Base-by-base conservation (phyloP, 228 moss, liverwort and hornwort genomes). In the Sphagnum magellanicum region DNA sequence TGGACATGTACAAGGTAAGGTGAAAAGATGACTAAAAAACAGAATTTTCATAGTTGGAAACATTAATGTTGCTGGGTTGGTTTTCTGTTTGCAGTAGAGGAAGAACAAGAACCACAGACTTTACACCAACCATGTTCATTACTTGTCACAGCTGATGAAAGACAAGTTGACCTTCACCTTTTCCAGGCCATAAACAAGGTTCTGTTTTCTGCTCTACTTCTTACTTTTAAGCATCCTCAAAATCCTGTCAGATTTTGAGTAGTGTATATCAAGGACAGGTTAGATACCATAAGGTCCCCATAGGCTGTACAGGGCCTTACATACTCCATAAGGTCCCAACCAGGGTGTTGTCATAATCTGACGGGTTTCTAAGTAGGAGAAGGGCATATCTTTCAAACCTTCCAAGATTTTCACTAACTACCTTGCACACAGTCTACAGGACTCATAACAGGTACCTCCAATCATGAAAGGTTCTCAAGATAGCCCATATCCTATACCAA, bases 151-250 rank as follows among this genome's bases (percentile, higher is more conserved):
- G 75, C 75, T 59, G 77, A 82, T 65, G 73, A 65, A 32, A 78
- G 63, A 68, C 79, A 78, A 76, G 79, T 86, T 61, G 86, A 86
- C 47, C 67, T 73, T 13, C 61, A 10, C 2, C 75, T 86, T 15
- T 86, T 86, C 51, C 70, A 66, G 13, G 77, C 82, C n/a, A 70
- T 86, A 15, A 70, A 74, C 57, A 64, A 75, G 86, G 86, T 85
- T 52, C 52, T 15, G 51, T 61, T 15, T 51, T 4, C 16, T 63
- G 16, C 50, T 16, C 12, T 5, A 49, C 6, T 8, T 63, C 59
- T 10, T 4, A 32, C 49, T 67, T 67, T 47, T 1, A 49, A 8
- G 13, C 13, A 8, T 57, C 10, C 55, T 8, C 55, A 57, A 13
- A 8, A 57, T 57, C 10, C 4, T 57, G 13, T 8, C 8, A 57